These are phyloP conservation scores for Corylus americana DNA, from an alignment of 306 rosid genomes.

Conservation along the genomic window DNA sequence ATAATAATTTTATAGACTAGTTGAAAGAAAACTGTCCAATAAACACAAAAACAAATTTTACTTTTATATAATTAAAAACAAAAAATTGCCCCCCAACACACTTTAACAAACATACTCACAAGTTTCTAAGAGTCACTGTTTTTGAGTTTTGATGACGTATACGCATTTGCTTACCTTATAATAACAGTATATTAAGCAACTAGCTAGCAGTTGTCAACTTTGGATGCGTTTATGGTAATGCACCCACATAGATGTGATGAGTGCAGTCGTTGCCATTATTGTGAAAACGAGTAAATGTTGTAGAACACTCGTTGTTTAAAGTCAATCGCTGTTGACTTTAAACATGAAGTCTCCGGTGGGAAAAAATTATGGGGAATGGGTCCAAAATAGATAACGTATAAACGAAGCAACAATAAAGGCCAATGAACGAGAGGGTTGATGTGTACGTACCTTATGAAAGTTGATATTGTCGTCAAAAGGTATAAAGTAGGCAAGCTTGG, in stretches of 20 bases:
- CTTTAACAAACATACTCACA: too few species aligned
- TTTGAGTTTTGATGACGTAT: background rate
- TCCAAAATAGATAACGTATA: conserved; percentile 18
- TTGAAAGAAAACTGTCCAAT: too few species aligned
- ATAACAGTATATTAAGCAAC: too few species aligned
- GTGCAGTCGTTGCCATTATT: background rate
- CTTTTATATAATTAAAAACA: too few species aligned
- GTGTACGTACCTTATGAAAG: conserved; percentile 81
- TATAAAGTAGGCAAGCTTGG: conserved; percentile 56
- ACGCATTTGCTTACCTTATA: too few species aligned
- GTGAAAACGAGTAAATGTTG: background rate
- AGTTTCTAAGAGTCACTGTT: background rate
- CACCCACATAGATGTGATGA: background rate
- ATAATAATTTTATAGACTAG: too few species aligned
- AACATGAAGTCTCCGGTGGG: background rate
- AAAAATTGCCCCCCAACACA: too few species aligned
- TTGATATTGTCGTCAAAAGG: conserved; percentile 99
- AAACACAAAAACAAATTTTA: too few species aligned
- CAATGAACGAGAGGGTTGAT: background rate
- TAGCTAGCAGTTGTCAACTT: too few species aligned
- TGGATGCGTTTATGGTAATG: too few species aligned
- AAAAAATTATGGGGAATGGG: background rate
- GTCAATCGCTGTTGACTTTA: background rate
- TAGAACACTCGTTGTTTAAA: background rate
- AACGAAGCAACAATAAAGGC: conserved; percentile 18